Conservation (phyloP, 148 eudicot species). For the Chenopodium formosanum region DNA sequence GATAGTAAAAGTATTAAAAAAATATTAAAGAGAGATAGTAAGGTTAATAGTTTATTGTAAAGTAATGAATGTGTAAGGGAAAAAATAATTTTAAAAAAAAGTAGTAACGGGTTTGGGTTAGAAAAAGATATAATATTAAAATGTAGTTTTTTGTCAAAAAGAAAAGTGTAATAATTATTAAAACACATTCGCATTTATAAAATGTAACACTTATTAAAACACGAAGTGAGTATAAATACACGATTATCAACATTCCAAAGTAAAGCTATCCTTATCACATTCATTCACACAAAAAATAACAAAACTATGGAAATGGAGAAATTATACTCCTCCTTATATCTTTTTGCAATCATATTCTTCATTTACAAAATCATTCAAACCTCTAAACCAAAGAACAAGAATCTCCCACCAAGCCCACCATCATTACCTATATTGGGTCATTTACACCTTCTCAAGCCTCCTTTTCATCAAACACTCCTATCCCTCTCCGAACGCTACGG, state of each 20-base stretch:
- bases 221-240: too few relatives aligned
- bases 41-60: too few relatives aligned
- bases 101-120: too few relatives aligned
- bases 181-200: too few relatives aligned
- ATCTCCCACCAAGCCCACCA: constrained; percentile 38
- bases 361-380: not conserved
- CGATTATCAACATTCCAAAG: not conserved
- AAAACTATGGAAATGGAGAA: constrained; percentile 13
- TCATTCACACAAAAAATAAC: not conserved
- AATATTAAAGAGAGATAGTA: too few relatives aligned
- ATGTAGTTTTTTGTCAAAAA: too few relatives aligned
- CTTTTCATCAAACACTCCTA: constrained; percentile 23
- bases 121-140: too few relatives aligned
- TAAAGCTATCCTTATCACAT: not conserved
- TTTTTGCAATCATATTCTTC: constrained; percentile 8
- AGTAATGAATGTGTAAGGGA: too few relatives aligned
- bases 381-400: constrained; percentile 7
- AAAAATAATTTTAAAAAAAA: too few relatives aligned
- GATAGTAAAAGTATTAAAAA: too few relatives aligned
- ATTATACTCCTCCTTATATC: not conserved
- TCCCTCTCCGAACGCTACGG: constrained; percentile 25
- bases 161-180: too few relatives aligned
- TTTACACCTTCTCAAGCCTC: constrained; percentile 35
- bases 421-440: constrained; percentile 38
- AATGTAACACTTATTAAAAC: too few relatives aligned